Conservation (phyloP, 2,329 filamentous ascomycete species). For the Alternaria viburni region DNA sequence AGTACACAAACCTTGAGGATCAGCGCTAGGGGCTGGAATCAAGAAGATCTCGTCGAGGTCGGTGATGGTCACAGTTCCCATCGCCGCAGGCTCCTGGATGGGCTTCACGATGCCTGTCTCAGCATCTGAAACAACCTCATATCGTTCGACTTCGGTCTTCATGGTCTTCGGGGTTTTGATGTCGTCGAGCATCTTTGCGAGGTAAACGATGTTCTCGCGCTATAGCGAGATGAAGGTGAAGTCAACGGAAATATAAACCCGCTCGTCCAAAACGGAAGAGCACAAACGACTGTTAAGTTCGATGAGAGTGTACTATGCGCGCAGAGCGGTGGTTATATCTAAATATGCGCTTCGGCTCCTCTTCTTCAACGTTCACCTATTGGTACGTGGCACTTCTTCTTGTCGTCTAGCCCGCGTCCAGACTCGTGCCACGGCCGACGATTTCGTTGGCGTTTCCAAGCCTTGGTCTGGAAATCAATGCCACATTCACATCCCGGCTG, state of each 20-base stretch:
- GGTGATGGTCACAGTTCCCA: slow-evolving; percentile 41
- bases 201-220: not conserved
- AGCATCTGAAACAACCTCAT: not conserved
- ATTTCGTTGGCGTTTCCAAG: not conserved
- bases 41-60: slow-evolving; percentile 33
- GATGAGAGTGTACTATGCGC: not conserved
- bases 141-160: not conserved
- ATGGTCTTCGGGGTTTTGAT: not conserved
- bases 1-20: slow-evolving; percentile 30
- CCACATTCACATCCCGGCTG: not conserved
- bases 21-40: slow-evolving; percentile 37
- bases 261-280: not conserved
- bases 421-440: not conserved
- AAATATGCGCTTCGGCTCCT: not conserved
- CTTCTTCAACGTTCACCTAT: not conserved
- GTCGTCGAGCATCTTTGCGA: not conserved
- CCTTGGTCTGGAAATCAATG: not conserved
- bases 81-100: slow-evolving; percentile 11
- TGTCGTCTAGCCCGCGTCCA: not conserved
- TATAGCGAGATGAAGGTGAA: not conserved
- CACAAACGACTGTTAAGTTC: not conserved
- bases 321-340: not conserved
- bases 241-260: not conserved
- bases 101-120: not conserved
- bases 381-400: not conserved